Percentiles rank a stretch among this genome's conserved stretches.
Evolutionary conservation across 2,329 filamentous ascomycete species (phyloP).

Genomic region (Fusarium lyarnte): DNA sequence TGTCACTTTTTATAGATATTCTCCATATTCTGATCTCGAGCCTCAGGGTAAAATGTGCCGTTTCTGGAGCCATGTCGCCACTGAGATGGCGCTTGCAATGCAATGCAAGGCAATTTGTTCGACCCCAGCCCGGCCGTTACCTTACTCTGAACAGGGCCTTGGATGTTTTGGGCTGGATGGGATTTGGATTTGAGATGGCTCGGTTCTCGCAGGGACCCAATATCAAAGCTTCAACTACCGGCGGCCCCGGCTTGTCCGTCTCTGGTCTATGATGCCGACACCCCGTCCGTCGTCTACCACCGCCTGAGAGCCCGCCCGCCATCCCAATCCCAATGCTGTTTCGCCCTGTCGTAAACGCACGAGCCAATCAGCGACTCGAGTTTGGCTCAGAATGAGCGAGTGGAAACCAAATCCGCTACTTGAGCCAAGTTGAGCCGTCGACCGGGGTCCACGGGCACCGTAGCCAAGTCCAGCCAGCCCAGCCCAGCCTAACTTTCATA

Average conservation of each 20-base stretch:
- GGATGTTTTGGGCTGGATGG: not conserved
- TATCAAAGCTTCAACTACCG: slow-evolving; percentile 33
- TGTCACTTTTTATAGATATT: slow-evolving; percentile 35
- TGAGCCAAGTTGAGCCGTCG: slow-evolving; percentile 19
- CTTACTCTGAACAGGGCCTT: slow-evolving; percentile 4
- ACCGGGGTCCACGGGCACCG: slow-evolving; percentile 10
- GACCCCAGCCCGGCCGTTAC: slow-evolving; percentile 11
- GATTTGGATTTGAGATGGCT: slow-evolving; percentile 12
- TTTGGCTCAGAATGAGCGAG: slow-evolving; percentile 4
- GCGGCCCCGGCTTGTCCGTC: slow-evolving; percentile 32
- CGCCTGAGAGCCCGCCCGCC: slow-evolving; percentile 22
- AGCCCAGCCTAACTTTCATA: not conserved
- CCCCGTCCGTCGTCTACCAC: slow-evolving; percentile 18
- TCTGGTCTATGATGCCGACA: not conserved
- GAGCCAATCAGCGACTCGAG: slow-evolving; percentile 7
- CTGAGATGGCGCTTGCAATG: slow-evolving; percentile 31
- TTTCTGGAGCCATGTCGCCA: slow-evolving; percentile 29
- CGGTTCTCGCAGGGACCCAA: slow-evolving; percentile 11
- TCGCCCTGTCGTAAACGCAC: slow-evolving; percentile 18
- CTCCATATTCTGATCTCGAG: slow-evolving; percentile 32
- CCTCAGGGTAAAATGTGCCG: slow-evolving; percentile 24
- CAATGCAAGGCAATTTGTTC: slow-evolving; percentile 13
- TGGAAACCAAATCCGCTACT: slow-evolving; percentile 14
- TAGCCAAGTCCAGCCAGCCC: slow-evolving; percentile 7
- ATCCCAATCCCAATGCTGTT: slow-evolving; percentile 21